Evolutionary conservation across 2,329 filamentous ascomycete genomes (phyloP), one percentile per base, ranked within the genome.

Genomic region (Sclerotinia subarctica): DNA sequence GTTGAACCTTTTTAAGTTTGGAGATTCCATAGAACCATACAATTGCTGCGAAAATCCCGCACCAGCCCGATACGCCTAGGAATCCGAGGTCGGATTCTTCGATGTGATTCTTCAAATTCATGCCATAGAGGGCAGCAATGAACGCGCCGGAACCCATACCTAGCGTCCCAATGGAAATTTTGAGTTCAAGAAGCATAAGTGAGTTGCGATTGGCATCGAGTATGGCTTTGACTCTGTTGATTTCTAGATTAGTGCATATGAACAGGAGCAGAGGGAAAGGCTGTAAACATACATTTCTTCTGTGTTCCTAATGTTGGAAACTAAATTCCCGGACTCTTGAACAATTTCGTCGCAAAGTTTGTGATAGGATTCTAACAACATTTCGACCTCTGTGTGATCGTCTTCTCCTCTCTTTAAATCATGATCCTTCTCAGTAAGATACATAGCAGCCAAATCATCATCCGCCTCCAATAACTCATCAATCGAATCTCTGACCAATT

Each of bases 31-130:
- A 97, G 74, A 87, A 85, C 81, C 91, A 94, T 64, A 97, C 91
- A 11, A 94, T 74, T 66, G 89, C 85, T 19, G 92, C 92, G 78
- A 94, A 88, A 68, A 89, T 75, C 68, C 90, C 85, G 68, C 92
- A 96, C 70, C 86, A 82, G 24, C 82, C 83, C 2, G 90, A 92
- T 69, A 99, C 89, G 66, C 86, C 86, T 58, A 84, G 85, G 78
- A 99, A 98, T 15, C 94, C 95, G 79, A 92, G 86, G 79, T 92
- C 87, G 1, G 91, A 94, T 78, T 98, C 94, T 81, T 99, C 95
- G 74, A 98, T 93, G 79, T 97, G 98, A 80, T 98, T 98, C 78
- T 97, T 96, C 72, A 99, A 83, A 81, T 99, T 99, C 94, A 98
- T 98, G 74, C 95, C 95, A 84, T 98, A 99, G n/a, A 99, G 88